Evolutionary conservation across 371 early-diverging fungal species (phyloP), one percentile per base, ranked within the genome.

Genomic region (Mycotypha africana): DNA sequence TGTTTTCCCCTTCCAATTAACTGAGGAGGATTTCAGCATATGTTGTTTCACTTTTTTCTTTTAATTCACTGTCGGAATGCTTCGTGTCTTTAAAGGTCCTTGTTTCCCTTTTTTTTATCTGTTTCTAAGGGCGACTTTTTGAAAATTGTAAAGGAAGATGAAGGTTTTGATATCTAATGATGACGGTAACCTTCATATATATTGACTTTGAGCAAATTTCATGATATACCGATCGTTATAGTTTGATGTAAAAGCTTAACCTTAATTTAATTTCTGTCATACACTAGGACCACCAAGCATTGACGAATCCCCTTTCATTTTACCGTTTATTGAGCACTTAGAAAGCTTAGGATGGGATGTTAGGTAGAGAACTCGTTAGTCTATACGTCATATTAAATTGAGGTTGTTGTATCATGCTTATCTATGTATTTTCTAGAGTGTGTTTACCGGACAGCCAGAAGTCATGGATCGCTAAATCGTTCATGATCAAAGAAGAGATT

Each of bases 381-480:
- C n/a, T n/a, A n/a, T n/a, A n/a, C n/a, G n/a, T n/a, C n/a, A n/a
- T n/a, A n/a, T n/a, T n/a, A n/a, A n/a, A n/a, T n/a, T n/a, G n/a
- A n/a, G n/a, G n/a, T n/a, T n/a, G n/a, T n/a, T n/a, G n/a, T 5
- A 33, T 21, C 15, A 25, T 9, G 40, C 30, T 8, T 28, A 8
- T 6, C 30, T 28, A 24, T 47, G 14, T 31, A 16, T 38, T 16
- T 32, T 11, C 40, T 40, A 67, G 68, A 34, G 72, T 67, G 6
- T 62, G 60, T 32, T 49, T 71, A 21, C 72, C 72, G 3, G 59
- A 67, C 24, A 49, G 58, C 4, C 72, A 71, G 58, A 71, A 67
- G 36, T 67, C 68, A n/a, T 71, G 72, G 72, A 65, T 71, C 21
- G 56, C 67, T 20, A 71, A 67, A 41, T 62, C 72, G 0, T 71